These are phyloP conservation scores for Xerocomus minutiporus DNA, from an alignment of 1,284 basidiomycete genomes.

Conservation along the genomic window DNA sequence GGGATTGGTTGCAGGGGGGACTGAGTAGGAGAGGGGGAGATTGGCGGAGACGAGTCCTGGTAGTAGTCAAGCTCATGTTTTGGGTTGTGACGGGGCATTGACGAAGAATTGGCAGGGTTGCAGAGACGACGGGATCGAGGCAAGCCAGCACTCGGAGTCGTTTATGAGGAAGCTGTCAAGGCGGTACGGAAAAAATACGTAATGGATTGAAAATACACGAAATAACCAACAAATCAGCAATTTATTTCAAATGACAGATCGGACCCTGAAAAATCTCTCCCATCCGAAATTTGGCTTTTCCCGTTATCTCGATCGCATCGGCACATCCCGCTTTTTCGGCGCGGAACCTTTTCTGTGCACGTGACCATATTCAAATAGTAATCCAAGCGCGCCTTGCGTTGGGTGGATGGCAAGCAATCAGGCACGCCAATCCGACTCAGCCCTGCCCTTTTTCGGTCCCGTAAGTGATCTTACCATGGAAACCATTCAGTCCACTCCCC, in stretches of 20 bases:
- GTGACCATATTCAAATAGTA: neutral
- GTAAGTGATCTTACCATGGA: conserved; percentile 29
- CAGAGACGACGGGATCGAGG: conserved; percentile 23
- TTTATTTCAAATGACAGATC: conserved; percentile 27
- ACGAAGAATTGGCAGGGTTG: conserved; percentile 21
- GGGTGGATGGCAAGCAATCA: conserved; percentile 12
- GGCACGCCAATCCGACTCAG: conserved; percentile 21
- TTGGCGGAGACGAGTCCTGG: conserved; percentile 26
- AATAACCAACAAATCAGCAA: conserved; percentile 25
- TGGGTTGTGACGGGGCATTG: conserved; percentile 31
- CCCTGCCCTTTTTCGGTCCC: conserved; percentile 33
- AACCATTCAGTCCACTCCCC: conserved; percentile 12
- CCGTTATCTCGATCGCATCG: conserved; percentile 32
- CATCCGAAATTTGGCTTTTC: conserved; percentile 26
- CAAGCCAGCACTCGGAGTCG: conserved; percentile 26
- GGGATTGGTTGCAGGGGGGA: neutral
- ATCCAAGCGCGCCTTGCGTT: neutral
- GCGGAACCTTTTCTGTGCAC: conserved; percentile 29
- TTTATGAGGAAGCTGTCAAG: conserved; percentile 35
- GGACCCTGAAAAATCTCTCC: conserved; percentile 30
- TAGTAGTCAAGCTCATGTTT: conserved; percentile 25
- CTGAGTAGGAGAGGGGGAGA: conserved; percentile 12
- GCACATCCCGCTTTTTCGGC: conserved; percentile 34
- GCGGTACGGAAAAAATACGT: conserved; percentile 36
- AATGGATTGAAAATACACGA: conserved; percentile 25